These are phyloP conservation scores for Hydnum rufescens DNA, from an alignment of 768 basidiomycete genomes.

Conservation along the genomic window DNA sequence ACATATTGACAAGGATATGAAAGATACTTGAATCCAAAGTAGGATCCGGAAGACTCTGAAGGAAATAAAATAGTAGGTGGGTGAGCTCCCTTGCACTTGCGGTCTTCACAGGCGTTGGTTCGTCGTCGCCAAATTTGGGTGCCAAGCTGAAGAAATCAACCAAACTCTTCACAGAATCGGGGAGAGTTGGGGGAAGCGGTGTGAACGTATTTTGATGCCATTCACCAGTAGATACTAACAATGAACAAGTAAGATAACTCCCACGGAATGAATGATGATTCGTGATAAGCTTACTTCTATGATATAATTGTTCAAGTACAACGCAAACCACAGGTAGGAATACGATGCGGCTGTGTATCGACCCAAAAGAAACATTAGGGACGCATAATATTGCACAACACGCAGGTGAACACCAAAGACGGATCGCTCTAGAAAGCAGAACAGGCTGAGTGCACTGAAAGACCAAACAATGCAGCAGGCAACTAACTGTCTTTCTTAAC, in stretches of 20 bases:
- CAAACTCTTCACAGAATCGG: background rate
- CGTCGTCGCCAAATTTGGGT: background rate
- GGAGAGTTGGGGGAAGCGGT: background rate
- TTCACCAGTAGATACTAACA: background rate
- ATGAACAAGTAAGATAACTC: background rate
- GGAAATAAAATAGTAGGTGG: background rate
- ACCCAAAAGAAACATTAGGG: background rate
- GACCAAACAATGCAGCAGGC: background rate
- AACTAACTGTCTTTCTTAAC: background rate
- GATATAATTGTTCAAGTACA: background rate
- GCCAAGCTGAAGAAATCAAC: background rate
- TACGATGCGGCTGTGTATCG: background rate
- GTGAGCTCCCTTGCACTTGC: background rate
- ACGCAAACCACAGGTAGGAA: background rate
- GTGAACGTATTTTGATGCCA: background rate
- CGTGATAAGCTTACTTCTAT: background rate
- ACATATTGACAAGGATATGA: background rate
- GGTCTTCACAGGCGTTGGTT: background rate
- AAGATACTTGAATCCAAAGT: background rate
- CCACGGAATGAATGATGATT: too few species aligned
- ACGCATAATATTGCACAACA: background rate
- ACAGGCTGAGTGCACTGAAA: background rate
- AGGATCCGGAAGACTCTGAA: background rate
- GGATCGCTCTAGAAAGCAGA: background rate
- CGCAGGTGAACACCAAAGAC: background rate